These are phyloP conservation scores for Tetradesmus lagerheimii DNA, from an alignment of 139 green algal genomes.

Conservation along the genomic window DNA sequence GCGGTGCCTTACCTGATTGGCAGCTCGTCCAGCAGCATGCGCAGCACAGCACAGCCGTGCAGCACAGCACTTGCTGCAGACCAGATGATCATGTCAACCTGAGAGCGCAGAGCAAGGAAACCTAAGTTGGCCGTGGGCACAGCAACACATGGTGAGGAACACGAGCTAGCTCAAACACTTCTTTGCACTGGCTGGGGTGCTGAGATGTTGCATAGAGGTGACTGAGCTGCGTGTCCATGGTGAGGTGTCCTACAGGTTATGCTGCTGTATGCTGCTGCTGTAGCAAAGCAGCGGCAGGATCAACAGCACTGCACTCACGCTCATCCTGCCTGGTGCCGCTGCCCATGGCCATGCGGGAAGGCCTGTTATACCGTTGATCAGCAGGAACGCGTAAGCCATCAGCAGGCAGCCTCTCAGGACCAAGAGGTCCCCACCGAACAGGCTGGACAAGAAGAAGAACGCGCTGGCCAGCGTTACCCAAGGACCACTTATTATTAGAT, in stretches of 20 bases:
- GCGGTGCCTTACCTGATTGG: constrained; percentile 1
- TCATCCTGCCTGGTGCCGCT: neutral
- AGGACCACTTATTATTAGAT: neutral
- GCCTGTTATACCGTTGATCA: constrained; percentile 28
- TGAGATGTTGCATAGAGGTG: neutral
- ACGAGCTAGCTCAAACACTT: neutral
- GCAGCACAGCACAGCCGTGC: constrained; percentile 17
- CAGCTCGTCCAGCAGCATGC: constrained; percentile 34
- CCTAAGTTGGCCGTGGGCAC: too few relatives aligned
- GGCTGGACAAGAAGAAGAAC: constrained; percentile 20
- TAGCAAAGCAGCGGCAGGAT: neutral
- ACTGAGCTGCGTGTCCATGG: neutral
- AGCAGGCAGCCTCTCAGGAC: constrained; percentile 14
- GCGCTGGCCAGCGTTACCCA: constrained; percentile 1
- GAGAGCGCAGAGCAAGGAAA: neutral
- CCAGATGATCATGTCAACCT: constrained; percentile 39
- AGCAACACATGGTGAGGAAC: too few relatives aligned
- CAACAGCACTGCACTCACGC: neutral
- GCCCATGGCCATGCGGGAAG: neutral
- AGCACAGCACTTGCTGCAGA: neutral
- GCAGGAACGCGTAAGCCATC: constrained; percentile 22
- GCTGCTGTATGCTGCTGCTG: neutral
- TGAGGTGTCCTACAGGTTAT: neutral
- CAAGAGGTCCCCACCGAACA: constrained; percentile 24
- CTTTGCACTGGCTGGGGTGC: neutral